phyloP scores from a whole-genome alignment of 768 basidiomycete genomes.

The Lepiota venenata region DNA sequence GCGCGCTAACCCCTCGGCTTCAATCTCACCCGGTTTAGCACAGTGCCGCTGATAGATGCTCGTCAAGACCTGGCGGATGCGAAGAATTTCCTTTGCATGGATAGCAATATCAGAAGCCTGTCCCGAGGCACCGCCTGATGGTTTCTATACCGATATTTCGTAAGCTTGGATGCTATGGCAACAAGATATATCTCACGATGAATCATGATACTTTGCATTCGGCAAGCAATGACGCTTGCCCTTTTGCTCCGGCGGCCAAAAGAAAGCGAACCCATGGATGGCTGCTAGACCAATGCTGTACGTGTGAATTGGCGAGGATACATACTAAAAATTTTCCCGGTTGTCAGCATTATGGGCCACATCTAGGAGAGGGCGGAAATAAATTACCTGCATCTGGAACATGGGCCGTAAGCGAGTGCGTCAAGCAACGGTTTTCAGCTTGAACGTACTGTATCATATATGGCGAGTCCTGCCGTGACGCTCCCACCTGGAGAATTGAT shows the following conservation, averaged over 20 bases:
- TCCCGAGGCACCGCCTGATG: conserved; percentile 93
- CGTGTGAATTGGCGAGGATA: conserved; percentile 92
- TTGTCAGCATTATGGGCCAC: conserved; percentile 7
- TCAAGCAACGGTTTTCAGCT: conserved; percentile 7
- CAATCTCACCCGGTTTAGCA: conserved; percentile 57
- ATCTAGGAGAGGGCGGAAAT: conserved; percentile 13
- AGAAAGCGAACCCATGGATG: conserved; percentile 95
- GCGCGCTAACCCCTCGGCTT: conserved; percentile 61
- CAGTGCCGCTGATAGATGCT: conserved; percentile 91
- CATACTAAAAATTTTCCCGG: conserved; percentile 54
- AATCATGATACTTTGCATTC: conserved; percentile 96
- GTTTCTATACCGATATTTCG: conserved; percentile 54
- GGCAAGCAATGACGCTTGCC: conserved; percentile 92
- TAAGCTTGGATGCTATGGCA: conserved; percentile 9
- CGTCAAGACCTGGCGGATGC: conserved; percentile 80
- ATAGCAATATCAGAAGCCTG: conserved; percentile 98
- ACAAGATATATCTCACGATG: conserved; percentile 62
- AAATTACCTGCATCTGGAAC: conserved; percentile 64
- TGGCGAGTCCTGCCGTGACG: conserved; percentile 93
- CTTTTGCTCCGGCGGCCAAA: conserved; percentile 84
- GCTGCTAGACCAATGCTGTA: conserved; percentile 95
- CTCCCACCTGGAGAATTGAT: conserved; percentile 97
- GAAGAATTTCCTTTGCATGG: conserved; percentile 93
- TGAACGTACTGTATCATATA: conserved; percentile 87
- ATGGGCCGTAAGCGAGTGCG: not conserved